These are phyloP conservation scores for Gossypium herbaceum DNA, from an alignment of 345 rosid species.

Conservation along the genomic window DNA sequence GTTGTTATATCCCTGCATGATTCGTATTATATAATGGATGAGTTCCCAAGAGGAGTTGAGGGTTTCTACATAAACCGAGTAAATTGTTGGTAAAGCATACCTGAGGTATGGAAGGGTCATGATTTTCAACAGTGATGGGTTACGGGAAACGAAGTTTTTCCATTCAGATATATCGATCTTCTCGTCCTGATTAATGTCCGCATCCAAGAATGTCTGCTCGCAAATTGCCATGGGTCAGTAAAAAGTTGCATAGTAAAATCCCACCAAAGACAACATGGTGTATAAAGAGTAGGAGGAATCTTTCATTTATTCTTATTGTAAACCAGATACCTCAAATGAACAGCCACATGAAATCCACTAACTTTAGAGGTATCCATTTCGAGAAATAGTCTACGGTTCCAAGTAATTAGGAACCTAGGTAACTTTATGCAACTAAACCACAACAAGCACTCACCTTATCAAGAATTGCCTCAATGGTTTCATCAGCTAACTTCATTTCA, in stretches of 20 bases:
- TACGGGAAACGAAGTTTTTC: slow-evolving; percentile 73
- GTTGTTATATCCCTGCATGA: slow-evolving; percentile 88
- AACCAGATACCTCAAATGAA: not conserved
- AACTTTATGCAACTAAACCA: not conserved
- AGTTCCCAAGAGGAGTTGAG: not conserved
- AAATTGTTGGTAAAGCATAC: slow-evolving; percentile 27
- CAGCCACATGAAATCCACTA: not conserved
- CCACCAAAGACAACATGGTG: not conserved
- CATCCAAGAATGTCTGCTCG: slow-evolving; percentile 83
- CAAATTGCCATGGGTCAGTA: not conserved
- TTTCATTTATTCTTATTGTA: not conserved
- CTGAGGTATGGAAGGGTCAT: slow-evolving; percentile 94
- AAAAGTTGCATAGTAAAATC: not conserved
- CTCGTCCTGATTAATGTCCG: slow-evolving; percentile 81
- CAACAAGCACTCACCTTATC: slow-evolving; percentile 60
- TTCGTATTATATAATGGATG: not conserved
- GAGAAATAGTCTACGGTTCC: not conserved
- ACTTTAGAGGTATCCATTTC: not conserved
- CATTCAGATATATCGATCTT: slow-evolving; percentile 87
- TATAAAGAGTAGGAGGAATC: not conserved
- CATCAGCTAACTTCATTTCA: slow-evolving; percentile 95
- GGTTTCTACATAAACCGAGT: not conserved
- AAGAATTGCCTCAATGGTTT: slow-evolving; percentile 88
- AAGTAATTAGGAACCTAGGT: not conserved
- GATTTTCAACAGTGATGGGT: slow-evolving; percentile 86